These are phyloP conservation scores for Aspergillus cejpii DNA, from an alignment of 2,329 filamentous ascomycete genomes.

Conservation along the genomic window DNA sequence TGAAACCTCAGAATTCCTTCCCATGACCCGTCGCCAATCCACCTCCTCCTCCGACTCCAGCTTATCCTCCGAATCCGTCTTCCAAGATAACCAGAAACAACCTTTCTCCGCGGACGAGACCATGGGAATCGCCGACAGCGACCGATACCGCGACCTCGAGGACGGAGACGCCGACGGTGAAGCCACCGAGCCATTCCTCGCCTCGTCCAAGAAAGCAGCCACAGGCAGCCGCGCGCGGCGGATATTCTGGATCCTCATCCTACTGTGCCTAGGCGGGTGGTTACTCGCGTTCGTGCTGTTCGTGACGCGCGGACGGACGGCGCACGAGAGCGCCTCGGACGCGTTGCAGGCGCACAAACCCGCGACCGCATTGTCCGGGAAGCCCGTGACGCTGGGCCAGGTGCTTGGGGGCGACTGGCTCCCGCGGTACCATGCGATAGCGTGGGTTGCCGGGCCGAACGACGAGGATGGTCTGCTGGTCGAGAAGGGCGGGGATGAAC, in stretches of 20 bases:
- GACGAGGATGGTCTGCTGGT: constrained; percentile 72
- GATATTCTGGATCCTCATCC: constrained; percentile 36
- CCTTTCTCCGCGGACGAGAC: constrained; percentile 10
- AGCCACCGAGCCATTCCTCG: constrained; percentile 23
- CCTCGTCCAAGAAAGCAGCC: constrained; percentile 18
- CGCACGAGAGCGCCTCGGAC: constrained; percentile 25
- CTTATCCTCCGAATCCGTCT: constrained; percentile 30
- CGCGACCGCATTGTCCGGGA: constrained; percentile 31
- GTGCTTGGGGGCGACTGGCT: constrained; percentile 37
- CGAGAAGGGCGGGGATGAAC: constrained; percentile 54
- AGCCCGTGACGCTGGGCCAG: constrained; percentile 40
- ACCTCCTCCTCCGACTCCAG: constrained; percentile 30
- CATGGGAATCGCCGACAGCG: constrained; percentile 6
- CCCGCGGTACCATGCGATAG: constrained; percentile 36
- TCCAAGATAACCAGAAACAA: constrained; percentile 25
- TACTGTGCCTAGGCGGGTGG: constrained; percentile 43
- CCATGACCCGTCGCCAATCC: constrained; percentile 23
- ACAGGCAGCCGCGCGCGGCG: constrained; percentile 30
- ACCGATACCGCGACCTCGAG: constrained; percentile 34
- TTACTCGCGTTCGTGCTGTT: constrained; percentile 42
- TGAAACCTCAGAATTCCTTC: constrained; percentile 23
- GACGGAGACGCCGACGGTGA: constrained; percentile 25
- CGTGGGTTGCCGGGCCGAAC: constrained; percentile 44
- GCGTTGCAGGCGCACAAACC: constrained; percentile 24
- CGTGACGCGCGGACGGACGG: constrained; percentile 31